Percentiles rank a stretch among this genome's conserved stretches.
These are phyloP conservation scores for Sporisorium reilianum DNA, from an alignment of 1,284 basidiomycete species.

Conservation along the genomic window DNA sequence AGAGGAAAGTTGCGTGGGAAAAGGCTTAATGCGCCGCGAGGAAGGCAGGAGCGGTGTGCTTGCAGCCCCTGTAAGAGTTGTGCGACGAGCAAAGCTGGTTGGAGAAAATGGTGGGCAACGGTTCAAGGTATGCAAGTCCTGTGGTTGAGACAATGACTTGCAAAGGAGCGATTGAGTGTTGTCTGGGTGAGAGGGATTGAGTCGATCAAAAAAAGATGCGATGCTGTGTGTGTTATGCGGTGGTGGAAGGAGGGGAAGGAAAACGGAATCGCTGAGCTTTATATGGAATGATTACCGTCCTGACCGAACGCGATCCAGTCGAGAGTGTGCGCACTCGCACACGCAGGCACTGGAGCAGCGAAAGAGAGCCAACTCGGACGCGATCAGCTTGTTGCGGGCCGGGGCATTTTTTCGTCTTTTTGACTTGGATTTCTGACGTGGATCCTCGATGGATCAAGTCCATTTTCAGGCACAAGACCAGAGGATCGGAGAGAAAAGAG, in stretches of 20 bases:
- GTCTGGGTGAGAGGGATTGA: not conserved
- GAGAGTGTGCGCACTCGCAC: too few species aligned
- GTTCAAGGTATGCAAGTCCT: slow-evolving; percentile 44
- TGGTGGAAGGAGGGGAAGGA: slow-evolving; percentile 4
- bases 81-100: slow-evolving; percentile 67
- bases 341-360: slow-evolving; percentile 3
- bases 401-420: not conserved
- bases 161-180: slow-evolving; percentile 18
- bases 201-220: slow-evolving; percentile 10
- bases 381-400: not conserved
- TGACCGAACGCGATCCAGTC: too few species aligned
- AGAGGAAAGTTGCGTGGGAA: not conserved
- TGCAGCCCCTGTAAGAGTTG: slow-evolving; percentile 66
- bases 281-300: not conserved
- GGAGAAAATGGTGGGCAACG: slow-evolving; percentile 66
- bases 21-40: slow-evolving; percentile 57
- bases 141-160: slow-evolving; percentile 48
- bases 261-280: not conserved
- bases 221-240: not conserved
- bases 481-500: slow-evolving; percentile 6
- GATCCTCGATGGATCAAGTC: not conserved
- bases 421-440: slow-evolving; percentile 5
- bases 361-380: not conserved
- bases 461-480: slow-evolving; percentile 5
- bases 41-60: slow-evolving; percentile 64